Conservation (phyloP, 192 early-diverging fungal genomes). For the Coemansia sp. region DNA sequence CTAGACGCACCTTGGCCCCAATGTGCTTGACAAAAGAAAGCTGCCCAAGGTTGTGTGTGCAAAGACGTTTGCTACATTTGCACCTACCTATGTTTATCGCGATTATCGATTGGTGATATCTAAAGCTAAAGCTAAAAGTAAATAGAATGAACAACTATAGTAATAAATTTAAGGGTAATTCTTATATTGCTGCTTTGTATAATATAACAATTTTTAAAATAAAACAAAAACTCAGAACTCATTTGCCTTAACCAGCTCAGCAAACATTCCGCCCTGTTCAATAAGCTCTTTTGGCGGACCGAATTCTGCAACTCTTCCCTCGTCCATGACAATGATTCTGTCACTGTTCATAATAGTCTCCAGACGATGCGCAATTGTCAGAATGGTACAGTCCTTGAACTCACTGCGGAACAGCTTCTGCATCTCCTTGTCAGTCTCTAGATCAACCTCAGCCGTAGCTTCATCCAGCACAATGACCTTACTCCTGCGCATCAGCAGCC, state of each 20-base stretch:
- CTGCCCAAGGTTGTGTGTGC: conserved; percentile 24
- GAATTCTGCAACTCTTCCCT: neutral
- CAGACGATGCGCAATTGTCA: neutral
- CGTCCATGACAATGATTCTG: neutral
- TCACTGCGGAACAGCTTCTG: too few relatives aligned
- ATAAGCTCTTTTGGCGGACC: neutral
- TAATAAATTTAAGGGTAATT: too few relatives aligned
- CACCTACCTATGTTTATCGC: conserved; percentile 13
- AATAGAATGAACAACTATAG: too few relatives aligned
- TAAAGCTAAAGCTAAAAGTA: neutral
- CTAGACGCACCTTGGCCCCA: too few relatives aligned
- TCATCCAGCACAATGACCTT: neutral
- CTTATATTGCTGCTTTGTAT: too few relatives aligned
- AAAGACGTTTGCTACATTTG: conserved; percentile 13
- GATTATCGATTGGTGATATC: conserved; percentile 17
- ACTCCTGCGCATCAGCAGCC: neutral
- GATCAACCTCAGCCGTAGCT: too few relatives aligned
- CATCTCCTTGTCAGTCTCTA: too few relatives aligned
- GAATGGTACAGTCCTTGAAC: too few relatives aligned
- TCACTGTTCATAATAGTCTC: neutral
- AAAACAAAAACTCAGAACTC: too few relatives aligned
- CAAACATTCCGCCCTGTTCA: neutral
- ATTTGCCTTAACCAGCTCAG: neutral
- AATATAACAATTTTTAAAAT: too few relatives aligned
- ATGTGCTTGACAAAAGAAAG: conserved; percentile 19